Evolutionary conservation across 2,329 filamentous ascomycete species (phyloP).

Genomic region (Bipolaris sorokiniana): DNA sequence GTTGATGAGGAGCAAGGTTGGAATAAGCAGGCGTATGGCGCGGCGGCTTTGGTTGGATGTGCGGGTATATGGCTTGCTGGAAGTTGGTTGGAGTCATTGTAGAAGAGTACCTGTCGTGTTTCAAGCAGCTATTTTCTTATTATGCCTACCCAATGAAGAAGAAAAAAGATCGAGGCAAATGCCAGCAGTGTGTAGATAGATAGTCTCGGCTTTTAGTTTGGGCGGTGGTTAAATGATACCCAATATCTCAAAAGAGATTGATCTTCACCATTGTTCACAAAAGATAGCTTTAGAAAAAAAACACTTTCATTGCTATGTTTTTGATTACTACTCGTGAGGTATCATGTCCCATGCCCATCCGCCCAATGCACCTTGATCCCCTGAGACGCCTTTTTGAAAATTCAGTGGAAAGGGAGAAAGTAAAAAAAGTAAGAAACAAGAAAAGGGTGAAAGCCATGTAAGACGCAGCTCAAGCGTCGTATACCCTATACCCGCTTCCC

Average conservation of each 20-base stretch:
- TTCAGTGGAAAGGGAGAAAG: background rate
- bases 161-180: no score
- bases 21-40: slow-evolving; percentile 50
- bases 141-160: no score
- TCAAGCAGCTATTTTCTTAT: background rate
- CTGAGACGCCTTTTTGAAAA: background rate
- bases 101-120: background rate
- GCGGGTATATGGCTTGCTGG: slow-evolving; percentile 50
- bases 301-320: background rate
- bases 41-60: slow-evolving; percentile 48
- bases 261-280: background rate
- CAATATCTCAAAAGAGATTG: background rate
- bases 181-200: no score
- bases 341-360: slow-evolving; percentile 10
- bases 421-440: background rate
- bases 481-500: background rate
- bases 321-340: background rate
- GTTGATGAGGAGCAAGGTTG: slow-evolving; percentile 48
- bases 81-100: slow-evolving; percentile 47
- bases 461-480: background rate
- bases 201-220: no score
- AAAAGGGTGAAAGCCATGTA: background rate
- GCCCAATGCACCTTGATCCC: slow-evolving; percentile 1
- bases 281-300: no score
- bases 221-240: slow-evolving; percentile 10